Evolutionary conservation across 2,329 filamentous ascomycete species (phyloP).

Genomic region (Xylaria arbuscula): DNA sequence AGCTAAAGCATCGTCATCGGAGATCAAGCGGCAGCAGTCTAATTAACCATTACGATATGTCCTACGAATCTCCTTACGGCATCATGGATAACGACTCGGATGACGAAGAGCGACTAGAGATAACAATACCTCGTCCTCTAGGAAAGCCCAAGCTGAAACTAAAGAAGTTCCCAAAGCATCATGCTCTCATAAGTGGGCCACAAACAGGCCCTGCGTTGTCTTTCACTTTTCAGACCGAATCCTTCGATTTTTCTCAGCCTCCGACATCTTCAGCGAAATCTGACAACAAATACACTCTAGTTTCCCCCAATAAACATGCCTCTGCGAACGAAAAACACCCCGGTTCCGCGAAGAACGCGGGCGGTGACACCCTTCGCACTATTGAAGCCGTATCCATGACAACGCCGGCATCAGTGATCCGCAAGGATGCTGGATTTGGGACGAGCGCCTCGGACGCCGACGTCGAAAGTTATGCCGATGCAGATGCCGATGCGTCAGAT

Average conservation of each 20-base stretch:
- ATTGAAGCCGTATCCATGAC: constrained; percentile 41
- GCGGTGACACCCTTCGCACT: neutral
- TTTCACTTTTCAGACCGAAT: constrained; percentile 44
- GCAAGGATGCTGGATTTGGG: constrained; percentile 35
- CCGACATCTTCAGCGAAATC: constrained; percentile 37
- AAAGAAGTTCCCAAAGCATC: constrained; percentile 56
- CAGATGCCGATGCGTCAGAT: constrained; percentile 41
- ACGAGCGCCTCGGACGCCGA: constrained; percentile 49
- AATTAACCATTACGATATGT: constrained; percentile 51
- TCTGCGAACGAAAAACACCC: neutral
- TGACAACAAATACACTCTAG: constrained; percentile 8
- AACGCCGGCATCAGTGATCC: constrained; percentile 35
- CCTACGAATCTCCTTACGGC: constrained; percentile 53
- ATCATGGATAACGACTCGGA: constrained; percentile 59
- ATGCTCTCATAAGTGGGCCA: constrained; percentile 50
- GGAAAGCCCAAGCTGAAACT: constrained; percentile 55
- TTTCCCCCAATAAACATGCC: constrained; percentile 9
- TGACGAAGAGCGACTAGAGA: constrained; percentile 58
- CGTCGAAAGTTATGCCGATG: constrained; percentile 47
- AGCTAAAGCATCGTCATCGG: constrained; percentile 54
- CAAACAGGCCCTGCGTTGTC: constrained; percentile 45
- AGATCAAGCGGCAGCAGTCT: constrained; percentile 64
- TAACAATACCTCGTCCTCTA: constrained; percentile 50
- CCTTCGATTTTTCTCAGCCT: constrained; percentile 56
- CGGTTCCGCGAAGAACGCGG: neutral